phyloP scores from a whole-genome alignment of 352 stramenopile genomes.

The Globisporangium takayamanum region DNA sequence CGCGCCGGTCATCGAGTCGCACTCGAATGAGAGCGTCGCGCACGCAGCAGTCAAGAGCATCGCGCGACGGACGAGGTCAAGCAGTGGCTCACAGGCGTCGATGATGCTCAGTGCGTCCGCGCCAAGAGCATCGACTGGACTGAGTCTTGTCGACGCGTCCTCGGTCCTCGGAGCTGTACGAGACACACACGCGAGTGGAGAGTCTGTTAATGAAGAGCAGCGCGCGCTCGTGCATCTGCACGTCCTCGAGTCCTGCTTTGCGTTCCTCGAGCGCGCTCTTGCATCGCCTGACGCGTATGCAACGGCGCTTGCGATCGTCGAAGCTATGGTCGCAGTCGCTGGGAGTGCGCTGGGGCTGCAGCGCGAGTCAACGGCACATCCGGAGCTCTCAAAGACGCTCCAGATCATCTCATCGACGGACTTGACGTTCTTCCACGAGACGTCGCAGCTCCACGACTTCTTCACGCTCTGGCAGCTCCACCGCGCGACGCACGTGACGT shows the following conservation, averaged over 20 bases:
- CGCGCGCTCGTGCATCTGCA: conserved; percentile 39
- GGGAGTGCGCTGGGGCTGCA: conserved; percentile 37
- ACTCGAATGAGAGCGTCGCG: not conserved
- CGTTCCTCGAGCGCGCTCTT: conserved; percentile 24
- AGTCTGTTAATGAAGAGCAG: not conserved
- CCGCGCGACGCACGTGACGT: conserved; percentile 37
- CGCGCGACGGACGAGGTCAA: conserved; percentile 3
- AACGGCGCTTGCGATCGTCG: conserved; percentile 24
- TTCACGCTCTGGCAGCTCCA: conserved; percentile 55
- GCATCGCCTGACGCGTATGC: conserved; percentile 22
- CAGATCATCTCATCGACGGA: conserved; percentile 80
- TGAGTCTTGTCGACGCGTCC: conserved; percentile 18
- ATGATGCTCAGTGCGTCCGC: not conserved
- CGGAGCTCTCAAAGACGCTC: conserved; percentile 52
- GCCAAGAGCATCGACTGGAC: not conserved
- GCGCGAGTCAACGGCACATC: not conserved
- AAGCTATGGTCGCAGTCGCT: conserved; percentile 47
- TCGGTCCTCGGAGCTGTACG: conserved; percentile 23
- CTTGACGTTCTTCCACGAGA: conserved; percentile 48
- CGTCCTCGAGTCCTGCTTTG: conserved; percentile 47
- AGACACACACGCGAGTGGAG: not conserved
- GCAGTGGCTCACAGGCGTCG: conserved; percentile 7
- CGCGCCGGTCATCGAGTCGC: not conserved
- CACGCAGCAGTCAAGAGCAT: not conserved
- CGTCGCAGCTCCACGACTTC: conserved; percentile 53